phyloP scores from a whole-genome alignment of 441 rosid species.

The Adansonia madagascariensis region DNA sequence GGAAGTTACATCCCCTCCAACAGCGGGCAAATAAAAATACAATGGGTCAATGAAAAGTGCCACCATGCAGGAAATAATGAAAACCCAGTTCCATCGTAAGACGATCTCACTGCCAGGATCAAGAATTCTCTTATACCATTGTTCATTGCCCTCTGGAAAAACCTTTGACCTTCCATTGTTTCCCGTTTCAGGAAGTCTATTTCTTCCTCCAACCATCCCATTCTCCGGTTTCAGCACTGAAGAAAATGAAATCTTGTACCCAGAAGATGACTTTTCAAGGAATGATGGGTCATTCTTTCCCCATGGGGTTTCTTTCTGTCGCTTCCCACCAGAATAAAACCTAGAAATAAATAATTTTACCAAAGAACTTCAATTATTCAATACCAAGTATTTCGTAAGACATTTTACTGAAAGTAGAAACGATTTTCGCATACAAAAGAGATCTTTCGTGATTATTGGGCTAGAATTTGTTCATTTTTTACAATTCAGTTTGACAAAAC shows the following conservation, averaged over 20 bases:
- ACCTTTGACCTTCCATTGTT: conserved; percentile 51
- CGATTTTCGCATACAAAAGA: not conserved
- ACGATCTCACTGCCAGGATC: conserved; percentile 89
- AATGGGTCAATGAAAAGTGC: conserved; percentile 92
- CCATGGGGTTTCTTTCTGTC: conserved; percentile 47
- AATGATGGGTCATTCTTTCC: conserved; percentile 50
- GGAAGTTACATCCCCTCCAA: conserved; percentile 44
- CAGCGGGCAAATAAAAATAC: conserved; percentile 75
- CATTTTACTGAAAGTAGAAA: not conserved
- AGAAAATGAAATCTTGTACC: conserved; percentile 51
- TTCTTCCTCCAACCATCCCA: conserved; percentile 48
- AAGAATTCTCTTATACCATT: conserved; percentile 74
- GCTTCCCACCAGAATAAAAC: conserved; percentile 71
- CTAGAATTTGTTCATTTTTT: not conserved
- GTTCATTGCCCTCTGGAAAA: conserved; percentile 42
- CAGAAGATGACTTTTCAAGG: conserved; percentile 51
- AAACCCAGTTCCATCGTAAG: conserved; percentile 80
- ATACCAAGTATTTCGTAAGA: not conserved
- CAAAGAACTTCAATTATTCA: not conserved
- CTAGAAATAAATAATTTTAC: conserved; percentile 42
- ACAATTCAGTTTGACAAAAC: not conserved
- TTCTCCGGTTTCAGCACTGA: conserved; percentile 57
- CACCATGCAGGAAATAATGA: conserved; percentile 72
- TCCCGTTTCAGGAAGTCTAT: conserved; percentile 46
- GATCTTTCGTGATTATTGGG: not conserved